Base-by-base conservation (phyloP, 495 filamentous ascomycete genomes). In the Hypoxylon fragiforme region DNA sequence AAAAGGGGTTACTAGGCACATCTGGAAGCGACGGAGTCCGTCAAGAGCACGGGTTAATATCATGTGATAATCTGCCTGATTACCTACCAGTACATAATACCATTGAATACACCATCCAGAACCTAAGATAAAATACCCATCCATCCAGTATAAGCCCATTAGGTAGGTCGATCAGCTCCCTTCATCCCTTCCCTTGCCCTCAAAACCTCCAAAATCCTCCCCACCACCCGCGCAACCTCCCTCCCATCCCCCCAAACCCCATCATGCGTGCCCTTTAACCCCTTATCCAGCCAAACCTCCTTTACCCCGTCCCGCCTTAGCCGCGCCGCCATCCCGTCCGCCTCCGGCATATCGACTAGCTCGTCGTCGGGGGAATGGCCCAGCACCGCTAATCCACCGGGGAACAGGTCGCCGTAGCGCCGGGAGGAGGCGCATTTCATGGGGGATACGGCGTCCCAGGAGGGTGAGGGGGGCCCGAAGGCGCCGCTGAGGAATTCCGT, bases 261-360 rank as follows among this genome's bases (percentile, higher is more conserved):
- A 62, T 89, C 79, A 73, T 91, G 88, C n/a, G 61, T 69, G 5
- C 86, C 88, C 7, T 58, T 50, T n/a, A 88, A 53, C 49, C 77
- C 69, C 15, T 75, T 50, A 54, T 67, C 70, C 60, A 72, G n/a
- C 47, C n/a, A n/a, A n/a, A 56, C 44, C 32, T 59, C 57, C 50
- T 44, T 36, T 18, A 78, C 50, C 19, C 60, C 53, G 28, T 69
- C 66, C 45, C 9, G 38, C 52, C 40, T 57, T 35, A 71, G 54
- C 15, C 45, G 47, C 64, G 36, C 70, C 49, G 40, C 60, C 65
- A 81, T 89, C 76, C 22, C 45, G 63, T 68, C 71, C 85, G 84
- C 44, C 67, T 74, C 72, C 44, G 62, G 66, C 81, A 79, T 47
- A 85, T 83, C 60, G 5, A 71, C 60, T 3, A 89, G 60, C 49